A percentile compares a stretch with the other conserved stretches of the same genome.
phyloP scores from a whole-genome alignment of 371 early-diverging fungal species.

The Mortierella sp. region DNA sequence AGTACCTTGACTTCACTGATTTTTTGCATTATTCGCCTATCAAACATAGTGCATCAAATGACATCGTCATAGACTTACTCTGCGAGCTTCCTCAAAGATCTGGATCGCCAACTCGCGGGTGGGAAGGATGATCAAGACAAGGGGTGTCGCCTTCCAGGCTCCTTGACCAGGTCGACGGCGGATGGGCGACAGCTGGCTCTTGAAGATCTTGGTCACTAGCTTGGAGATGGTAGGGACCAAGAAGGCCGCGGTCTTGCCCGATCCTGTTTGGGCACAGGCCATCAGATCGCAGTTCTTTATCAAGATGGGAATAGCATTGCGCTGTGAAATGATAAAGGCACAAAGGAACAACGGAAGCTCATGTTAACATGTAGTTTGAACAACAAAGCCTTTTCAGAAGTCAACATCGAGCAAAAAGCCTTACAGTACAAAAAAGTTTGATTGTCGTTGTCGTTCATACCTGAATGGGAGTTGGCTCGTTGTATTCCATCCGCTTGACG shows the following conservation, averaged over 20 bases:
- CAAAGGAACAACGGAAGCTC: background rate
- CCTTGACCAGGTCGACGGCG: constrained; percentile 16
- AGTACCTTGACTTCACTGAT: background rate
- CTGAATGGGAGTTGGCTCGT: constrained; percentile 81
- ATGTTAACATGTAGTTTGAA: too few relatives aligned
- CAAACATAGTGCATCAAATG: background rate
- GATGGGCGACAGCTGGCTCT: background rate
- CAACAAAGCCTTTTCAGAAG: background rate
- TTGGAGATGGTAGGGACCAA: constrained; percentile 64
- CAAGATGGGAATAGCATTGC: constrained; percentile 77
- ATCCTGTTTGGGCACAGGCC: constrained; percentile 86
- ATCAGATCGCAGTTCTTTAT: constrained; percentile 77
- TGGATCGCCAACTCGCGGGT: constrained; percentile 78
- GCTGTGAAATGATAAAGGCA: constrained; percentile 49
- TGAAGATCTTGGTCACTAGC: constrained; percentile 13
- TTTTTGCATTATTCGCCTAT: background rate
- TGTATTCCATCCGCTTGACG: constrained; percentile 67
- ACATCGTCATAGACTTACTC: constrained; percentile 14
- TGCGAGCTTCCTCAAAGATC: constrained; percentile 62
- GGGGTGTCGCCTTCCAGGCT: constrained; percentile 10
- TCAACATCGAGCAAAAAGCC: background rate
- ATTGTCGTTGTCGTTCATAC: constrained; percentile 26
- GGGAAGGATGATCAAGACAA: constrained; percentile 64
- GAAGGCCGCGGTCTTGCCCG: constrained; percentile 85
- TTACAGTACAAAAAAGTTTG: too few relatives aligned